A percentile compares a stretch with the other conserved stretches of the same genome.
Conservation (phyloP, 371 early-diverging fungal species). For the Mortierella polycephala region DNA sequence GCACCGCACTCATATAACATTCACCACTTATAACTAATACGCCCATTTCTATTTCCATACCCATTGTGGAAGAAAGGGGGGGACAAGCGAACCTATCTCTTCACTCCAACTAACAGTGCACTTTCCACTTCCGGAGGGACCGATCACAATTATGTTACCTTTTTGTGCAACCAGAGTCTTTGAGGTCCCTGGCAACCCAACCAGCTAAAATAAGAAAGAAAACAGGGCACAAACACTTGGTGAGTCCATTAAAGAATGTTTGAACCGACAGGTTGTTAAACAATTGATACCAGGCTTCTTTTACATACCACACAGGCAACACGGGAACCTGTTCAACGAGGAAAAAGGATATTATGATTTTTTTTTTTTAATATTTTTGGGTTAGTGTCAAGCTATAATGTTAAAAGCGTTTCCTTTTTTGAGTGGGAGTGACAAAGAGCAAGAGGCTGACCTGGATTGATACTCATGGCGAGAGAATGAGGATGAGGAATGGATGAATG, state of each 20-base stretch:
- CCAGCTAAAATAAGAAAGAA: slow-evolving; percentile 65
- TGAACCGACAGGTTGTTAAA: neutral
- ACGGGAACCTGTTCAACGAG: slow-evolving; percentile 35
- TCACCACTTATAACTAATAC: neutral
- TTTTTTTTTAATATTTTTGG: neutral
- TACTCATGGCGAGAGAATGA: slow-evolving; percentile 15
- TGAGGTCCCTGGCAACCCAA: slow-evolving; percentile 88
- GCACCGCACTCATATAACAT: neutral
- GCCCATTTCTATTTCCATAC: too few relatives aligned
- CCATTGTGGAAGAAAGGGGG: too few relatives aligned
- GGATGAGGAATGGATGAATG: neutral
- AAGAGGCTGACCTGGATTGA: slow-evolving; percentile 24
- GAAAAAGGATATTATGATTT: neutral
- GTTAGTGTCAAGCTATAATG: neutral
- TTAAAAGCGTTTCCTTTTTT: neutral
- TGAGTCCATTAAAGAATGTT: neutral
- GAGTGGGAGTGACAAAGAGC: neutral
- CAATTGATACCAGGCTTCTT: neutral
- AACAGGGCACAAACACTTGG: neutral
- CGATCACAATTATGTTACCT: slow-evolving; percentile 59
- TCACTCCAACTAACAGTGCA: neutral
- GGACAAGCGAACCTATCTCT: neutral
- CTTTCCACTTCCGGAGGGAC: neutral
- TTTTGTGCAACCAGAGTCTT: slow-evolving; percentile 94
- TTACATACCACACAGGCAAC: slow-evolving; percentile 72